A percentile compares a stretch with the other conserved stretches of the same genome.
phyloP scores from a whole-genome alignment of 805 yeast species.

The Yarrowia porcina region DNA sequence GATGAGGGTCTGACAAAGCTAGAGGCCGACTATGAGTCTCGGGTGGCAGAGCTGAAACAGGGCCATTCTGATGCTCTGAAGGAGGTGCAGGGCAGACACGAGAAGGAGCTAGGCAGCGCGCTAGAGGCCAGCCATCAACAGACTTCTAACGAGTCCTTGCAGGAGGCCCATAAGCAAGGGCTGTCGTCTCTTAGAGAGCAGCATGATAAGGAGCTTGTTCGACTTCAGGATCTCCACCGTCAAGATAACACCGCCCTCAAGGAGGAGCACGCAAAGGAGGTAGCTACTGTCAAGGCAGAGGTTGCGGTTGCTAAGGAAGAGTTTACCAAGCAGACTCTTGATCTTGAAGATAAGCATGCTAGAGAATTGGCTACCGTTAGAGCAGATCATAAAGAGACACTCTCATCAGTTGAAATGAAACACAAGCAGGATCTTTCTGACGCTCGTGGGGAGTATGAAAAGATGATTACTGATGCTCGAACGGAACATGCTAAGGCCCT shows the following conservation, averaged over 20 bases:
- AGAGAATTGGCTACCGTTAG: not conserved
- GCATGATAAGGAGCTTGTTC: not conserved
- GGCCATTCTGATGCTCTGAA: not conserved
- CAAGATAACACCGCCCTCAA: not conserved
- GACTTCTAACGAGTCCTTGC: not conserved
- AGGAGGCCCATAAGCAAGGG: not conserved
- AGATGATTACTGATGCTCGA: not conserved
- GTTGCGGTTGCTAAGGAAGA: not conserved
- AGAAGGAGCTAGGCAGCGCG: too few relatives aligned
- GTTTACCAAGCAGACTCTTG: not conserved
- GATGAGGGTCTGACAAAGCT: not conserved
- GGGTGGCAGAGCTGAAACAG: not conserved
- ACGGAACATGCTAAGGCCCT: not conserved
- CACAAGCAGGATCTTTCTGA: not conserved
- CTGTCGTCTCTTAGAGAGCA: not conserved
- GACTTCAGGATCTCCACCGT: not conserved
- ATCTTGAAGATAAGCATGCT: not conserved
- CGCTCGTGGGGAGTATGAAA: not conserved
- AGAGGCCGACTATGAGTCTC: not conserved
- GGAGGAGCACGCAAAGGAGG: not conserved
- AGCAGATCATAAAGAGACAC: not conserved
- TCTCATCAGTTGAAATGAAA: not conserved
- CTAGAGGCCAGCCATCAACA: not conserved
- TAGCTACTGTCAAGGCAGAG: not conserved
- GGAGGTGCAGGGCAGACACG: not conserved